These are phyloP conservation scores for Avena eriantha DNA, from an alignment of 176 grass and related monocot species.

Conservation along the genomic window DNA sequence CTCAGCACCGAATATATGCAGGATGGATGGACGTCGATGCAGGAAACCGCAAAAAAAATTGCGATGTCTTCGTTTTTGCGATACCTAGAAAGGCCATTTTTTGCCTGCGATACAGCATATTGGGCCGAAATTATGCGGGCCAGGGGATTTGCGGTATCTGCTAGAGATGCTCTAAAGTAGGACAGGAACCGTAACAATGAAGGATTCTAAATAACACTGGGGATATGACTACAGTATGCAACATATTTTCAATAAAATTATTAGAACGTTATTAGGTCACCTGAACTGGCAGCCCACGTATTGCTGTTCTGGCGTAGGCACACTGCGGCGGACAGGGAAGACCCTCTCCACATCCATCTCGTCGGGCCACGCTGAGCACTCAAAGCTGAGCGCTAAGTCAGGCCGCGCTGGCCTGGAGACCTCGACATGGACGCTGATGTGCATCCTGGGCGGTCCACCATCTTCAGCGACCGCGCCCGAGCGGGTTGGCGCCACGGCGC, in stretches of 20 bases:
- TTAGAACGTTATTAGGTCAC: conserved; percentile 44
- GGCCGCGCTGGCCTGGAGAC: conserved; percentile 55
- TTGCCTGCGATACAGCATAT: no score
- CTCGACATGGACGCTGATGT: conserved; percentile 77
- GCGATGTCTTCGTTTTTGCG: no score
- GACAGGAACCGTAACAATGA: no score
- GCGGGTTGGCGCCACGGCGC: conserved; percentile 53
- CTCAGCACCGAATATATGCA: no score
- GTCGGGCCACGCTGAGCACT: conserved; percentile 85
- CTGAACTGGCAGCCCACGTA: conserved; percentile 71
- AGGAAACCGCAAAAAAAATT: no score
- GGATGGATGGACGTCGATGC: no score
- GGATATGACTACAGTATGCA: neutral
- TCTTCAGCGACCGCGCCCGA: conserved; percentile 33
- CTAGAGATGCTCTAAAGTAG: no score
- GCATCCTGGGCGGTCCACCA: conserved; percentile 43
- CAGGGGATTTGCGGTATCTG: no score
- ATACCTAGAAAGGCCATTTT: no score
- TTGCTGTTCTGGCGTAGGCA: conserved; percentile 33
- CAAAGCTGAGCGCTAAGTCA: conserved; percentile 53
- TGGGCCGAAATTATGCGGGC: no score
- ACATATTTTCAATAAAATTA: neutral
- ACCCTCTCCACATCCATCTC: conserved; percentile 70
- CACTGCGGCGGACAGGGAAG: conserved; percentile 48
- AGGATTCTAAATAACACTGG: neutral